phyloP scores from a whole-genome alignment of 768 basidiomycete species.

The Pleurotus tuber-regium region DNA sequence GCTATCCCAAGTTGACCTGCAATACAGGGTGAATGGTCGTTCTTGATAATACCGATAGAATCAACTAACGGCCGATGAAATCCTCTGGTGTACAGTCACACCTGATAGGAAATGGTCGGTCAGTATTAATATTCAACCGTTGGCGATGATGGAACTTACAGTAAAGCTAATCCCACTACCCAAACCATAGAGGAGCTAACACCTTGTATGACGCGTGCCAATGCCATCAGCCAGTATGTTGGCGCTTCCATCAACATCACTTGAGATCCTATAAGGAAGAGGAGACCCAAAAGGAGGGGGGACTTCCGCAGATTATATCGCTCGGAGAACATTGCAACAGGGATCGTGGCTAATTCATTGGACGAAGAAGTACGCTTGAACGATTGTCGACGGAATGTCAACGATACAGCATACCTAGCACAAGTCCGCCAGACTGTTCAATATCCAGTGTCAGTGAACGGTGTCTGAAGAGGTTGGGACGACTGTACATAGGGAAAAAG shows the following conservation, averaged over 20 bases:
- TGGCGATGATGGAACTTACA: constrained; percentile 32
- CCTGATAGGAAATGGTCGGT: constrained; percentile 26
- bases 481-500: constrained; percentile 51
- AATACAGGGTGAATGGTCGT: not conserved
- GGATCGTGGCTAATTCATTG: constrained; percentile 45
- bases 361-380: not conserved
- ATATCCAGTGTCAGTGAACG: constrained; percentile 8
- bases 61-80: constrained; percentile 44
- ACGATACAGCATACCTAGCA: constrained; percentile 38
- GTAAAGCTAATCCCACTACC: constrained; percentile 58
- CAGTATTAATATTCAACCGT: not conserved
- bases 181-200: constrained; percentile 60
- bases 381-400: not conserved
- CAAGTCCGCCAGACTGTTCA: constrained; percentile 52
- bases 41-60: not conserved
- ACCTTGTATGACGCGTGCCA: constrained; percentile 60
- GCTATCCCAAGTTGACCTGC: constrained; percentile 59
- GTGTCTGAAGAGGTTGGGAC: not conserved
- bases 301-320: constrained; percentile 40
- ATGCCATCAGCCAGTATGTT: constrained; percentile 51
- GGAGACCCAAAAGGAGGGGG: constrained; percentile 50
- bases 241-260: constrained; percentile 63
- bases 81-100: constrained; percentile 54
- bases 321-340: constrained; percentile 57
- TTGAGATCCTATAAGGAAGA: constrained; percentile 51